Evolutionary conservation across 345 rosid genomes (phyloP), one percentile per base, ranked within the genome.

Genomic region (Pistacia vera): DNA sequence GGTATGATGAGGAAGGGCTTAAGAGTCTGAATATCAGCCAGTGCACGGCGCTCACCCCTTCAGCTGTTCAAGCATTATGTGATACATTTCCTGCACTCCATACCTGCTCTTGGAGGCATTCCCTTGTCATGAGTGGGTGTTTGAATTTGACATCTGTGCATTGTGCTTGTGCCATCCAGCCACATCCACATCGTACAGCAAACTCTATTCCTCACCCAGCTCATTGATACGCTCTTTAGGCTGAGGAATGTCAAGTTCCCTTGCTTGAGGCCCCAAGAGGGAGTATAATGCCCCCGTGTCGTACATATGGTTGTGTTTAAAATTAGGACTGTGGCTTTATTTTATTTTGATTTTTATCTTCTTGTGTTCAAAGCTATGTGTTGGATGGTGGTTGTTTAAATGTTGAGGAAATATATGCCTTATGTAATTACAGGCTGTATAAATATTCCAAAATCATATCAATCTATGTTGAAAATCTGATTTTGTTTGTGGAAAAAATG

Each of bases 101-200:
- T 86, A 94, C 99, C 10, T 96, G 99, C 82, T 92, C 94, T 0
- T 97, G 98, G 20, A 88, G 92, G 84, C 99, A 96, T 83, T 92
- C 99, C 17, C 96, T 96, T 18, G 98, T 92, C 46, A 96, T 96
- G 90, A 96, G 99, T 62, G 98, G 99, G 54, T 96, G 99, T 81
- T 71, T 90, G 87, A 92, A 35, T 79, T 85, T 96, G 74, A 94
- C 98, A 0, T 90, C 99, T 0, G 99, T 96, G 61, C 98, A 94
- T 75, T 96, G 99, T 79, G 97, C 86, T 63, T 94, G 99, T 70
- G 92, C 94, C 0, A 72, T 88, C 58, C 93, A 90, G 66, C 87
- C 99, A 59, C 95, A 25, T 25, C 25, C 25, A 25, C 25, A 89
- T 78, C 92, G 94, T 16, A 18, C 85, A 0, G 44, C 80, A 4